phyloP scores from a whole-genome alignment of 208 protist species.

The Crithidia thermophila region DNA sequence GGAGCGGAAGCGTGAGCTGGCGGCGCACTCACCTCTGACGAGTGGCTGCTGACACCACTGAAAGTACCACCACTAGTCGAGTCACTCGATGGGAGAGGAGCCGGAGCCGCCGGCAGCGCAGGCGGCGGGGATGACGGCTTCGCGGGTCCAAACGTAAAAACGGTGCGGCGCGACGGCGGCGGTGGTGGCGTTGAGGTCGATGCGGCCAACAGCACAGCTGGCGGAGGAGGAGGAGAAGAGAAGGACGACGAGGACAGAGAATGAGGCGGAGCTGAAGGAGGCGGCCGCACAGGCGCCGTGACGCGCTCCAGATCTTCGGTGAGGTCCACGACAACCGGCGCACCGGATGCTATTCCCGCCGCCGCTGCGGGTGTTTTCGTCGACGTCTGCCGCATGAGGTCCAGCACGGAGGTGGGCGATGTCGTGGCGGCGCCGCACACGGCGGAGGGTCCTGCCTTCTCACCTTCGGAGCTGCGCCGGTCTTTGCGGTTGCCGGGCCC shows the following conservation, averaged over 20 bases:
- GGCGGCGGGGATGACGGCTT: no score
- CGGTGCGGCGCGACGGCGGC: conserved; percentile 27
- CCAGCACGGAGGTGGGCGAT: conserved; percentile 26
- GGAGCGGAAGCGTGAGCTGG: neutral
- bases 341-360: neutral
- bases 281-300: neutral
- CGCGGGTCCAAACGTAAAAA: conserved; percentile 31
- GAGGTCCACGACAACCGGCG: conserved; percentile 13
- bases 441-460: neutral
- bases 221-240: neutral
- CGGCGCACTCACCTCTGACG: no score
- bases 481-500: no score
- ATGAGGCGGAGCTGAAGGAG: neutral
- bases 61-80: no score
- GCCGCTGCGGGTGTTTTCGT: neutral
- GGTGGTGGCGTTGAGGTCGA: neutral
- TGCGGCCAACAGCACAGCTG: neutral
- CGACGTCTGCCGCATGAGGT: conserved; percentile 22
- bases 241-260: neutral
- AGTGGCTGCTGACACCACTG: no score
- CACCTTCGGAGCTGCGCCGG: neutral
- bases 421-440: neutral
- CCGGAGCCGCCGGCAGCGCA: no score
- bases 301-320: neutral
- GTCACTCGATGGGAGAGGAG: no score